Evolutionary conservation across 2,329 filamentous ascomycete genomes (phyloP).

Genomic region (Phaeosphaeriaceae sp.): DNA sequence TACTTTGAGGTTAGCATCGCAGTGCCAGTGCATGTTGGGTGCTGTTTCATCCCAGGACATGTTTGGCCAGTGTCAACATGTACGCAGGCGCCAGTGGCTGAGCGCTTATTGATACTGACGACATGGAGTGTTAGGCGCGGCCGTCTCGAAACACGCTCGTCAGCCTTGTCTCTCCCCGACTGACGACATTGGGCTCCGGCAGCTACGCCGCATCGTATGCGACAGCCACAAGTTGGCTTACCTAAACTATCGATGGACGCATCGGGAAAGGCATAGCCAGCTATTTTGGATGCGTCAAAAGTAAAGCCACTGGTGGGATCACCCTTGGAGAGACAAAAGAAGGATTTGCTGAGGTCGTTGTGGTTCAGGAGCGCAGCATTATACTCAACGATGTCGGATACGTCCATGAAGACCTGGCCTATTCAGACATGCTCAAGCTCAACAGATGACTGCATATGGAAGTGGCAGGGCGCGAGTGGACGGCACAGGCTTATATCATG

Average conservation of each 20-base stretch:
- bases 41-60: neutral
- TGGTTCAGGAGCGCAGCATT: conserved; percentile 76
- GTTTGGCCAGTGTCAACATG: neutral
- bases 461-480: neutral
- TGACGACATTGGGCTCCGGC: neutral
- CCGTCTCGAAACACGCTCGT: conserved; percentile 1
- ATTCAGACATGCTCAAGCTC: conserved; percentile 4
- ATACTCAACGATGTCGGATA: conserved; percentile 85
- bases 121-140: conserved; percentile 3
- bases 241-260: conserved; percentile 16
- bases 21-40: neutral
- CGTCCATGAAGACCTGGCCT: conserved; percentile 72
- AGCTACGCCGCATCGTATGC: conserved; percentile 13
- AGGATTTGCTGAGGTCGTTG: conserved; percentile 70
- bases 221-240: conserved; percentile 22
- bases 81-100: neutral
- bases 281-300: conserved; percentile 74
- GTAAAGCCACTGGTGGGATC: conserved; percentile 82
- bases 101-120: neutral
- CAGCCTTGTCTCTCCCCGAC: conserved; percentile 7
- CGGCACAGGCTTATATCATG: neutral
- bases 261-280: conserved; percentile 68
- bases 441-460: neutral
- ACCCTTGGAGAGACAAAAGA: conserved; percentile 76
- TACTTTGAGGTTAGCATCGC: conserved; percentile 22